phyloP scores from a whole-genome alignment of 371 early-diverging fungal species.

The Nematocida ausubeli region DNA sequence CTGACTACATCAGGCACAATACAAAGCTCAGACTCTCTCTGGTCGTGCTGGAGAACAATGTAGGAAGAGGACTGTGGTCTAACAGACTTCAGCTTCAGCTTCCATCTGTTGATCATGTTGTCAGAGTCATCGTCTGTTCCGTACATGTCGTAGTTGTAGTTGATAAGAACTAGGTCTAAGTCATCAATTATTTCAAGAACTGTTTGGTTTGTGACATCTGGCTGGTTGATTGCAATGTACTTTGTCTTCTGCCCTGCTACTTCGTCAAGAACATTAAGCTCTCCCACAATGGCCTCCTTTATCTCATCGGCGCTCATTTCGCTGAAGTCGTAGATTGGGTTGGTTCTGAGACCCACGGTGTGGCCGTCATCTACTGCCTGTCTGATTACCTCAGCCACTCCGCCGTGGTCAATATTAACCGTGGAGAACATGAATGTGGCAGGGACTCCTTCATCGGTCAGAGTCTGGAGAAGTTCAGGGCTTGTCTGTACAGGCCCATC shows the following conservation, averaged over 20 bases:
- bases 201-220: slow-evolving; percentile 49
- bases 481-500: slow-evolving; percentile 63
- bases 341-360: slow-evolving; percentile 64
- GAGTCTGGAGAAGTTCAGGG: slow-evolving; percentile 41
- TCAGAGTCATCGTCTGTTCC: slow-evolving; percentile 53
- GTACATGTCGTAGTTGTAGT: slow-evolving; percentile 62
- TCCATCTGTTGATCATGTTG: slow-evolving; percentile 53
- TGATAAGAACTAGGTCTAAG: slow-evolving; percentile 60
- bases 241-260: slow-evolving; percentile 52
- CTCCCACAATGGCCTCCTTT: slow-evolving; percentile 58
- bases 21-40: slow-evolving; percentile 59
- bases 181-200: slow-evolving; percentile 60
- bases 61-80: slow-evolving; percentile 62
- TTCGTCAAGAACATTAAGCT: slow-evolving; percentile 57
- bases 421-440: slow-evolving; percentile 64
- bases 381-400: slow-evolving; percentile 38
- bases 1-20: slow-evolving; percentile 60
- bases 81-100: slow-evolving; percentile 46
- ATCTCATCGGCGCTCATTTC: slow-evolving; percentile 55
- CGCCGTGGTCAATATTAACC: slow-evolving; percentile 34
- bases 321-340: slow-evolving; percentile 63
- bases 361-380: slow-evolving; percentile 63
- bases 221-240: slow-evolving; percentile 61
- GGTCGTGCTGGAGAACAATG: slow-evolving; percentile 66
- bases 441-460: slow-evolving; percentile 42